Conservation (phyloP, 2,329 filamentous ascomycete species). For the Fusarium sp. region DNA sequence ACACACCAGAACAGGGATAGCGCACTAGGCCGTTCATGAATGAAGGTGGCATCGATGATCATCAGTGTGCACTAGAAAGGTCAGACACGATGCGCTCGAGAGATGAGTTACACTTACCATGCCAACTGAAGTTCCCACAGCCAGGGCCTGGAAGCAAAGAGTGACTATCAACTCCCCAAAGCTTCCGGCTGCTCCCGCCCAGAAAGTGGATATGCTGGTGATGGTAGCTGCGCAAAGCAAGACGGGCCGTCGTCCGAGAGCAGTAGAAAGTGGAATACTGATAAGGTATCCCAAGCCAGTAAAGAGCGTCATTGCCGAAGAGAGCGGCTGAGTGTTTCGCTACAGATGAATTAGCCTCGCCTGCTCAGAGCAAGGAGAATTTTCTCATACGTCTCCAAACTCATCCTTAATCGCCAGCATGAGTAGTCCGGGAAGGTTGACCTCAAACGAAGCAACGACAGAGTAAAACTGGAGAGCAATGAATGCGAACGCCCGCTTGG, state of each 20-base stretch:
- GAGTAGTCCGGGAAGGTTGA: conserved; percentile 24
- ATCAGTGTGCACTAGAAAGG: conserved; percentile 9
- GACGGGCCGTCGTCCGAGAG: conserved; percentile 27
- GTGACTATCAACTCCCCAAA: conserved; percentile 17
- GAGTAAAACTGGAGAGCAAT: conserved; percentile 20
- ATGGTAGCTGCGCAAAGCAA: conserved; percentile 3
- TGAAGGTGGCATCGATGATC: conserved; percentile 30
- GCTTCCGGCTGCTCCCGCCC: conserved; percentile 12
- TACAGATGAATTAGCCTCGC: background rate
- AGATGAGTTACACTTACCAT: conserved; percentile 5
- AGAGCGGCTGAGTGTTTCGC: conserved; percentile 10
- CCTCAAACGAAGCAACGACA: conserved; percentile 7
- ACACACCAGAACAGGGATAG: conserved; percentile 26
- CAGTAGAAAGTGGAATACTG: conserved; percentile 26
- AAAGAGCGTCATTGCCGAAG: conserved; percentile 30
- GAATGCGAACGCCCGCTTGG: conserved; percentile 19
- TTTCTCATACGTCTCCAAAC: background rate
- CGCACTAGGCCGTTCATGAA: conserved; percentile 29
- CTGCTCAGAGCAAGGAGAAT: background rate
- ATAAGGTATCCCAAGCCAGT: conserved; percentile 18
- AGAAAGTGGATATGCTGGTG: conserved; percentile 10
- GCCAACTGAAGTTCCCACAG: conserved; percentile 4
- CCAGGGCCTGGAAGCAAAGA: conserved; percentile 18
- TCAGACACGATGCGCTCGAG: background rate
- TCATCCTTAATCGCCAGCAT: background rate